These are phyloP conservation scores for Cylindrodendrum hubeiense DNA, from an alignment of 2,329 filamentous ascomycete genomes.

Conservation along the genomic window DNA sequence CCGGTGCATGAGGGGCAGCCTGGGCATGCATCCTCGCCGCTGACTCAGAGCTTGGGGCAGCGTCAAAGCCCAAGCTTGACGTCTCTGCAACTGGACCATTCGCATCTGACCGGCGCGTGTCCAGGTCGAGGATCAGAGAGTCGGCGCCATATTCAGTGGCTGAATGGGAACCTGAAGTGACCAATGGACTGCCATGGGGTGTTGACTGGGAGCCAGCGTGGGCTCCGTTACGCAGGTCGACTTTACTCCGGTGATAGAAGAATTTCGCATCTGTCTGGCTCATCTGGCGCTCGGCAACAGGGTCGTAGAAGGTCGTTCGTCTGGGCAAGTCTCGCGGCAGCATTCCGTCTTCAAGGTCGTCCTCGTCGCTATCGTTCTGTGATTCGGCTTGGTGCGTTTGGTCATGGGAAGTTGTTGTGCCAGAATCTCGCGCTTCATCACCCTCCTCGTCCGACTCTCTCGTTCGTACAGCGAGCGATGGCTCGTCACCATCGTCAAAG, in stretches of 20 bases:
- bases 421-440: slow-evolving; percentile 40
- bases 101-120: slow-evolving; percentile 36
- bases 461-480: slow-evolving; percentile 41
- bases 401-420: slow-evolving; percentile 39
- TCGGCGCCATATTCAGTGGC: slow-evolving; percentile 53
- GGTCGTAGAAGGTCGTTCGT: slow-evolving; percentile 92
- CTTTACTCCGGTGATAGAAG: slow-evolving; percentile 91
- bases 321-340: slow-evolving; percentile 71
- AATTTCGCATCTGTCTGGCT: slow-evolving; percentile 94
- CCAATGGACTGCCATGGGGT: slow-evolving; percentile 61
- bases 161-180: slow-evolving; percentile 51
- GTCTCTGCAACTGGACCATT: slow-evolving; percentile 55
- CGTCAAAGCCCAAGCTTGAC: slow-evolving; percentile 33
- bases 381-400: slow-evolving; percentile 36
- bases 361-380: slow-evolving; percentile 39
- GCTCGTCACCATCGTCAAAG: slow-evolving; percentile 38
- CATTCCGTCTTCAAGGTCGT: slow-evolving; percentile 66
- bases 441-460: slow-evolving; percentile 49
- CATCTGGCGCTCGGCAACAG: slow-evolving; percentile 93
- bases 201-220: slow-evolving; percentile 57
- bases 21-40: slow-evolving; percentile 29
- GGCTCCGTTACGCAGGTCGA: slow-evolving; percentile 61
- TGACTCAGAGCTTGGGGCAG: slow-evolving; percentile 22
- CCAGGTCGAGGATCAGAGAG: slow-evolving; percentile 49
- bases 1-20: slow-evolving; percentile 11